Base-by-base conservation (phyloP, 164 flowering plant genomes). In the Berberis thunbergii region DNA sequence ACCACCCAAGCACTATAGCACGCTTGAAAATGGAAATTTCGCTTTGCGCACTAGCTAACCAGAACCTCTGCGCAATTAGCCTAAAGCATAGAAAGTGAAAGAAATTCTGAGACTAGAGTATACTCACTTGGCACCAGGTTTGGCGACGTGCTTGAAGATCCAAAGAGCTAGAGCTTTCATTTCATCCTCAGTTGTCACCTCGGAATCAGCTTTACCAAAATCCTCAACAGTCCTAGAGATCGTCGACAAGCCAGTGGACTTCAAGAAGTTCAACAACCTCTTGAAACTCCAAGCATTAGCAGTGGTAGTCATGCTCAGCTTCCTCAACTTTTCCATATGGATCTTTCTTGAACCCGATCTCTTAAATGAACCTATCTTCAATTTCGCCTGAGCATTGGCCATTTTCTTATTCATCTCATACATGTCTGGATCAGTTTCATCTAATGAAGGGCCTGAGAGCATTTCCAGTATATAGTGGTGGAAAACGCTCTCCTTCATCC, bases 111-210 rank as follows among this genome's bases (percentile, higher is more conserved):
- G 26, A 26, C 26, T 26, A 26, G 26, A 26, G 26, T 26, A 26
- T 26, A 26, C 91, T 83, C 69, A 90, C 97, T 84, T 87, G 81
- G 55, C n/a, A 11, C 77, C 75, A 64, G 78, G 85, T 80, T 82
- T 82, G 46, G 97, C 98, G 1, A 93, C 97, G 67, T 88, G 90
- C 65, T 43, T 68, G 72, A 90, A 93, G 60, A 93, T 86, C 63
- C 60, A 65, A 55, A 73, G 67, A 59, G 96, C 97, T 57, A 86
- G 89, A 41, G 74, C 76, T 73, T 71, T 83, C 48, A 96, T 97
- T 70, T 93, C 95, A 81, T 72, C 73, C 71, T 93, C 98, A 66
- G 76, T 85, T 26, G 78, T 84, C 60, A 90, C 88, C 72, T 83
- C 80, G 69, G 72, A 65, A 59, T 81, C 82, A 10, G 84, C 90